phyloP scores from a whole-genome alignment of 495 filamentous ascomycete genomes.

The Lindgomyces ingoldianus region DNA sequence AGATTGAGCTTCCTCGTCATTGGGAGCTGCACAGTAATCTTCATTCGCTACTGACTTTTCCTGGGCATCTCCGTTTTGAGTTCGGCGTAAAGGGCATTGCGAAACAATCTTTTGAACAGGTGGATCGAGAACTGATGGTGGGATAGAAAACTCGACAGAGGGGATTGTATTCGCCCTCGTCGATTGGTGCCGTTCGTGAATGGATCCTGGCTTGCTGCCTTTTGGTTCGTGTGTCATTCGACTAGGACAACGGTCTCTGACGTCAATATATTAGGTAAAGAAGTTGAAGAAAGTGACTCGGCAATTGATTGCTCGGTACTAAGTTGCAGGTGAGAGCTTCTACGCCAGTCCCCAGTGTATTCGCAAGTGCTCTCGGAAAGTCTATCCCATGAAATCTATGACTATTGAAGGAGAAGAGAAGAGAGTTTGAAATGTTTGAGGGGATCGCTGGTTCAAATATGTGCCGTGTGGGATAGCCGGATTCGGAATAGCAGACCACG shows the following conservation, averaged over 20 bases:
- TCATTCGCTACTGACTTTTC: not conserved
- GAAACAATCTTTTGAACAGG: constrained; percentile 2
- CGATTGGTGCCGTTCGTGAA: constrained; percentile 11
- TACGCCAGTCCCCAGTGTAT: not conserved
- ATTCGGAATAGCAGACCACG: not conserved
- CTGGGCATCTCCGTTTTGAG: constrained; percentile 16
- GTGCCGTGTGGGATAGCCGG: not conserved
- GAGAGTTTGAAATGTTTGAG: no score
- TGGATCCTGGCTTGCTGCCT: constrained; percentile 49
- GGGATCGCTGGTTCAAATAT: constrained; percentile 13
- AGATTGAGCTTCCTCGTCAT: constrained; percentile 9
- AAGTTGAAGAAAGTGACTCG: not conserved
- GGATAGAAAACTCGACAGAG: constrained; percentile 29
- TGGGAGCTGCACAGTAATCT: not conserved
- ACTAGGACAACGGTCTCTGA: not conserved
- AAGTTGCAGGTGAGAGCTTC: not conserved
- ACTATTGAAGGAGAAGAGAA: not conserved
- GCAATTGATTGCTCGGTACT: not conserved
- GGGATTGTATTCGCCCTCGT: constrained; percentile 21
- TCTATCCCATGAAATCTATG: constrained; percentile 3
- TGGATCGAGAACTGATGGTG: constrained; percentile 11
- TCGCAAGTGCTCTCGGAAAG: not conserved
- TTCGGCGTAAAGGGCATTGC: constrained; percentile 32
- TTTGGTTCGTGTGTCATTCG: constrained; percentile 43
- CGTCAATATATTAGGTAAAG: not conserved